Evolutionary conservation across 495 filamentous ascomycete species (phyloP).

Genomic region (Haplographium delicatum): DNA sequence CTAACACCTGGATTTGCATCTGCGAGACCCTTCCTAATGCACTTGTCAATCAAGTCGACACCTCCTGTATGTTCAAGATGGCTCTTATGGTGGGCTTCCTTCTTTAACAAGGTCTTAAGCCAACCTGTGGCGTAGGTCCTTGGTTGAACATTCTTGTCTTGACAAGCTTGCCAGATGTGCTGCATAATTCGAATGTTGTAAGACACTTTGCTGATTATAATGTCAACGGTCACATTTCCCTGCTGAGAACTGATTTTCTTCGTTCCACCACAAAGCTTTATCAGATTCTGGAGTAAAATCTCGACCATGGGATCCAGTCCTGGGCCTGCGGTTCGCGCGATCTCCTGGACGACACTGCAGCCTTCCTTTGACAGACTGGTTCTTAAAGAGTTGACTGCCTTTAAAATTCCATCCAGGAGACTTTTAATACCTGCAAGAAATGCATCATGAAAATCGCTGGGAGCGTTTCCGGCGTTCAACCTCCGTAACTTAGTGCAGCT

Average conservation of each 20-base stretch:
- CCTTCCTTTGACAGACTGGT: conserved; percentile 86
- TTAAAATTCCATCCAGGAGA: conserved; percentile 84
- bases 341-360: conserved; percentile 78
- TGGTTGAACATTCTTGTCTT: conserved; percentile 88
- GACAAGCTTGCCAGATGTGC: conserved; percentile 69
- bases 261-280: conserved; percentile 79
- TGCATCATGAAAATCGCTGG: conserved; percentile 63
- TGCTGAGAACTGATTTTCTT: conserved; percentile 86
- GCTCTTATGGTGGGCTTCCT: conserved; percentile 71
- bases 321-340: conserved; percentile 69
- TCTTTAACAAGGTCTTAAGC: conserved; percentile 74
- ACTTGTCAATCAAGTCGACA: conserved; percentile 77
- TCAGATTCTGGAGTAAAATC: conserved; percentile 78
- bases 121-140: conserved; percentile 74
- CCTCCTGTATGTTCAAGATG: conserved; percentile 80
- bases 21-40: conserved; percentile 74
- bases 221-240: conserved; percentile 69
- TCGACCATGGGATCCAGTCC: conserved; percentile 86
- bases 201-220: conserved; percentile 68
- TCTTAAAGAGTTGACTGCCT: conserved; percentile 76
- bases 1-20: conserved; percentile 86
- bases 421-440: conserved; percentile 66
- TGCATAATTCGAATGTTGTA: conserved; percentile 77
- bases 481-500: conserved; percentile 67
- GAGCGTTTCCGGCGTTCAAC: conserved; percentile 78